Conservation (phyloP, 2,329 filamentous ascomycete genomes). For the Alternaria conjuncta region DNA sequence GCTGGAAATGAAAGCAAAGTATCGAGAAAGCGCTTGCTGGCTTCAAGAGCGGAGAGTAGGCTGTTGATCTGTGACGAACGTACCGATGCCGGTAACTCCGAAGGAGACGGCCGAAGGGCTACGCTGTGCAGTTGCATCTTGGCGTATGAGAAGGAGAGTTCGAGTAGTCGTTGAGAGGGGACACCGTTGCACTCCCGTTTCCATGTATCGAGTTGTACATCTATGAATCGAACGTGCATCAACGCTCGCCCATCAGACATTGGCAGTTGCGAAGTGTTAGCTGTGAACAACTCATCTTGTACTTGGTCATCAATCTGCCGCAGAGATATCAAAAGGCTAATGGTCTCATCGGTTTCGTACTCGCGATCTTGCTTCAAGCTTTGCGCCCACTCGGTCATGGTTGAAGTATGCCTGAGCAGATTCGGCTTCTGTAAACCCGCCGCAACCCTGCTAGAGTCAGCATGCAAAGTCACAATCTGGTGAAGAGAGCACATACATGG, state of each 20-base stretch:
- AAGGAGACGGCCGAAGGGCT: constrained; percentile 25
- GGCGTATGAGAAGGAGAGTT: constrained; percentile 36
- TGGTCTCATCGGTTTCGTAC: constrained; percentile 33
- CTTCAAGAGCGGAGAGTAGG: constrained; percentile 56
- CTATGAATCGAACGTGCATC: constrained; percentile 38
- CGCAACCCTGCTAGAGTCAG: constrained; percentile 29
- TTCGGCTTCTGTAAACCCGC: constrained; percentile 41
- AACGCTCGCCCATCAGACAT: constrained; percentile 35
- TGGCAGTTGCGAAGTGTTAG: constrained; percentile 25
- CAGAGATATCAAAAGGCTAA: constrained; percentile 31
- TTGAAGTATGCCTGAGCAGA: constrained; percentile 34
- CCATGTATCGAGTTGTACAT: constrained; percentile 37
- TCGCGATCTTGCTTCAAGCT: constrained; percentile 27
- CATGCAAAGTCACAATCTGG: background rate
- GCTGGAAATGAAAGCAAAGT: constrained; percentile 73
- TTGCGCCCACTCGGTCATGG: constrained; percentile 38
- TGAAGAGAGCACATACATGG: constrained; percentile 25
- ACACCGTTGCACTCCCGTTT: constrained; percentile 18
- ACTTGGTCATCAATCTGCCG: constrained; percentile 44
- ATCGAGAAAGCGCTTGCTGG: constrained; percentile 72
- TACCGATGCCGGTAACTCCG: background rate
- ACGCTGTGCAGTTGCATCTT: constrained; percentile 37
- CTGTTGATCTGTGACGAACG: constrained; percentile 30
- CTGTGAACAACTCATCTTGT: constrained; percentile 35
- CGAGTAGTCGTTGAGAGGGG: constrained; percentile 27